Conservation (phyloP, 805 yeast genomes). For the Lipomyces japonicus region DNA sequence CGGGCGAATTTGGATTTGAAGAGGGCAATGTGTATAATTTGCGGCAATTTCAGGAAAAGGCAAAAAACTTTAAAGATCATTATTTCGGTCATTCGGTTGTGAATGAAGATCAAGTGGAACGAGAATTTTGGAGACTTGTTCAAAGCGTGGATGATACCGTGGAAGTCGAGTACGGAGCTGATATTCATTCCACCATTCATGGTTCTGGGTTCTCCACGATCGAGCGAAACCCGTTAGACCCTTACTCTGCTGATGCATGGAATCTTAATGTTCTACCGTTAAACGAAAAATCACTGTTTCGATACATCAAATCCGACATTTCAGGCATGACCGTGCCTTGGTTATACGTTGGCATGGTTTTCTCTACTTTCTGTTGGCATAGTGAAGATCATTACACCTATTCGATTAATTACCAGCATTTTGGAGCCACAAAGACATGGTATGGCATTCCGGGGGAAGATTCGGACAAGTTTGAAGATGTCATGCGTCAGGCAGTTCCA, state of each 20-base stretch:
- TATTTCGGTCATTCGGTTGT: conserved; percentile 30
- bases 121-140: conserved; percentile 39
- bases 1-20: conserved; percentile 84
- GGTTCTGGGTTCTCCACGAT: conserved; percentile 41
- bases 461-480: conserved; percentile 60
- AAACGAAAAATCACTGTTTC: conserved; percentile 37
- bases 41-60: conserved; percentile 55
- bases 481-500: conserved; percentile 65
- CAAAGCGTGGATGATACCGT: conserved; percentile 33
- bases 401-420: conserved; percentile 87
- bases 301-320: conserved; percentile 40
- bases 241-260: conserved; percentile 40
- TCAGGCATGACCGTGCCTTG: conserved; percentile 96
- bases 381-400: conserved; percentile 90
- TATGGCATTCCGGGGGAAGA: conserved; percentile 76
- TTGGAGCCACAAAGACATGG: conserved; percentile 89
- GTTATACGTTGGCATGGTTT: conserved; percentile 85
- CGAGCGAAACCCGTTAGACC: conserved; percentile 33
- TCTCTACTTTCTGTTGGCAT: conserved; percentile 96
- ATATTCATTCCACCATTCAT: conserved; percentile 37
- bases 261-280: conserved; percentile 39
- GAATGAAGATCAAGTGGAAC: conserved; percentile 33
- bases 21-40: conserved; percentile 58
- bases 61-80: conserved; percentile 47
- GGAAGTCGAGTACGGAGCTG: conserved; percentile 43